phyloP scores from a whole-genome alignment of 2,329 filamentous ascomycete genomes.

The Pyricularia pennisetigena region DNA sequence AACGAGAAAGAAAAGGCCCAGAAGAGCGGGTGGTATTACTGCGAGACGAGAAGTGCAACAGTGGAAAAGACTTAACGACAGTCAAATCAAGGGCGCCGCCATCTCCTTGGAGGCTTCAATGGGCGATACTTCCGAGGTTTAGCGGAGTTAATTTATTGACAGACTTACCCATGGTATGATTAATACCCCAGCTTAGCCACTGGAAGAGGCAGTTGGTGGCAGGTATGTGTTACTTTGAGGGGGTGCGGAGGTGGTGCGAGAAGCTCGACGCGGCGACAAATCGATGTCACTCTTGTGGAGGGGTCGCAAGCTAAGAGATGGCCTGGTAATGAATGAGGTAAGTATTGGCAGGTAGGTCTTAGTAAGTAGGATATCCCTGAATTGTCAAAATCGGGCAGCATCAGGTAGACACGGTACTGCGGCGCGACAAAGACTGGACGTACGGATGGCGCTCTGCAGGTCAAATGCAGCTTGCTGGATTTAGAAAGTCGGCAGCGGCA shows the following conservation, averaged over 20 bases:
- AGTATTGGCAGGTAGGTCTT: not conserved
- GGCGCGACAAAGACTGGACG: constrained; percentile 1
- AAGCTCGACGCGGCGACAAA: not conserved
- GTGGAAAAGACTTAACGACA: not conserved
- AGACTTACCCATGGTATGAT: not conserved
- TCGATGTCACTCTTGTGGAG: not conserved
- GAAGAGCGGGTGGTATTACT: not conserved
- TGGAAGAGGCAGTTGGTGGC: not conserved
- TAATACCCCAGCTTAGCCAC: not conserved
- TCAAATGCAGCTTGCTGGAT: constrained; percentile 3
- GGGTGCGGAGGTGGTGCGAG: constrained; percentile 1
- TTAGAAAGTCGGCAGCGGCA: not conserved
- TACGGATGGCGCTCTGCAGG: constrained; percentile 3
- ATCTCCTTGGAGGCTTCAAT: not conserved
- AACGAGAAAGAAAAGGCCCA: not conserved
- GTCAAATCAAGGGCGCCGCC: not conserved
- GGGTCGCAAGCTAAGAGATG: not conserved
- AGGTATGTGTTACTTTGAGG: not conserved
- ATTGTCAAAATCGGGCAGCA: not conserved
- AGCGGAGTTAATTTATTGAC: not conserved
- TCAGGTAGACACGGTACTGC: constrained; percentile 1
- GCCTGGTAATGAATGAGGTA: not conserved
- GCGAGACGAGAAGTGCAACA: not conserved
- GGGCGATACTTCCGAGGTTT: not conserved
- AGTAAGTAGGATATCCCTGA: not conserved